Conservation (phyloP, 192 early-diverging fungal genomes). For the Physocladia obscura region DNA sequence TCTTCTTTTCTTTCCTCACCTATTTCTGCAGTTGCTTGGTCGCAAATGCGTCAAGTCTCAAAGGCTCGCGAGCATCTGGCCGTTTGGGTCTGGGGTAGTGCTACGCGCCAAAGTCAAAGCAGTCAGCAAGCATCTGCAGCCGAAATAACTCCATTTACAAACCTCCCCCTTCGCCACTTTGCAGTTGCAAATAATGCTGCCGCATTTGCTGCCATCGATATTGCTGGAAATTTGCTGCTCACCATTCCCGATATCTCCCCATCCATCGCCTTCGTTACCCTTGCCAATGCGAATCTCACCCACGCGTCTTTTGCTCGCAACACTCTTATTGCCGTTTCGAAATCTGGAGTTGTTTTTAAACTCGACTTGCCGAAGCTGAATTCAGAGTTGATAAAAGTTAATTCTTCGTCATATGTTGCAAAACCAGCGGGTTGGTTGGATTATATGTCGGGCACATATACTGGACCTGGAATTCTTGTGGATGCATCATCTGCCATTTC, state of each 20-base stretch:
- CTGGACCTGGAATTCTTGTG: not conserved
- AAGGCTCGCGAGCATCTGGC: not conserved
- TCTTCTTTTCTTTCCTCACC: not conserved
- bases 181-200: not conserved
- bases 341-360: not conserved
- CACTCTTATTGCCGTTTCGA: not conserved
- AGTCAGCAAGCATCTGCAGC: not conserved
- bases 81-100: conserved; percentile 27
- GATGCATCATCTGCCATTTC: not conserved
- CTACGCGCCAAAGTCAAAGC: not conserved
- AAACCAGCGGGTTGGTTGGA: no score
- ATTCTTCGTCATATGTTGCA: no score
- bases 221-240: not conserved
- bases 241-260: not conserved
- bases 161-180: conserved; percentile 10
- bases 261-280: not conserved
- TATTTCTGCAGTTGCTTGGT: not conserved
- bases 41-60: conserved; percentile 19
- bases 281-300: not conserved
- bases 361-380: conserved; percentile 1
- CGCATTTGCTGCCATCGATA: conserved; percentile 8
- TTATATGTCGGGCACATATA: no score
- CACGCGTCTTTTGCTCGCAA: not conserved
- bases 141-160: not conserved
- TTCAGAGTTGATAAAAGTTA: not conserved